These are phyloP conservation scores for Claviceps purpurea DNA, from an alignment of 2,329 filamentous ascomycete species.

Conservation along the genomic window DNA sequence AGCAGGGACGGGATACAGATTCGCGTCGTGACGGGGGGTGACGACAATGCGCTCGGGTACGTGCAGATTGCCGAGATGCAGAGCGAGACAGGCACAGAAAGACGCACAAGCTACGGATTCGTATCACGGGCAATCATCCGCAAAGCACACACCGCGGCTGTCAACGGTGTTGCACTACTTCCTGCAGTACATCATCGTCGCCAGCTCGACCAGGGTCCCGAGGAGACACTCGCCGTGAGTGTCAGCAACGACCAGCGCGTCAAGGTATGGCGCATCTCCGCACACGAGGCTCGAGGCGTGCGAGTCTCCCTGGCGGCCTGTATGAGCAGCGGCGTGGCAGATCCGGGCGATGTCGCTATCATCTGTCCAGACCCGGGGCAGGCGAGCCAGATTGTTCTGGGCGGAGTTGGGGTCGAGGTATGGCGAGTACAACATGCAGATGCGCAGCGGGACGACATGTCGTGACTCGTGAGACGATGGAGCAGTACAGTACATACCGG, in stretches of 20 bases:
- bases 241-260: slow-evolving; percentile 49
- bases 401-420: slow-evolving; percentile 33
- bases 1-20: slow-evolving; percentile 17
- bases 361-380: slow-evolving; percentile 11
- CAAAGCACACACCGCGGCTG: slow-evolving; percentile 56
- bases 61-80: slow-evolving; percentile 19
- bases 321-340: slow-evolving; percentile 45
- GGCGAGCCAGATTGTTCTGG: slow-evolving; percentile 22
- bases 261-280: slow-evolving; percentile 36
- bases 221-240: slow-evolving; percentile 23
- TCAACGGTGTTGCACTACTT: slow-evolving; percentile 43
- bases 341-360: slow-evolving; percentile 38
- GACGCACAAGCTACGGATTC: slow-evolving; percentile 10
- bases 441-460: neutral
- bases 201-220: neutral
- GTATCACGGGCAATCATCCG: slow-evolving; percentile 15
- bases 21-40: slow-evolving; percentile 63
- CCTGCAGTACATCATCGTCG: neutral
- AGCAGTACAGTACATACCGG: too few relatives aligned
- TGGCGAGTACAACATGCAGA: slow-evolving; percentile 17
- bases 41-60: slow-evolving; percentile 69
- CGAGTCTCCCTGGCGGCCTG: slow-evolving; percentile 31
- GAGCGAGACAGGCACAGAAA: neutral
- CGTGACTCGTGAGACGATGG: neutral
- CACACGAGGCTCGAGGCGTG: slow-evolving; percentile 5